A percentile compares a stretch with the other conserved stretches of the same genome.
Evolutionary conservation across 805 yeast genomes (phyloP).

Genomic region (Metschnikowia borealis): DNA sequence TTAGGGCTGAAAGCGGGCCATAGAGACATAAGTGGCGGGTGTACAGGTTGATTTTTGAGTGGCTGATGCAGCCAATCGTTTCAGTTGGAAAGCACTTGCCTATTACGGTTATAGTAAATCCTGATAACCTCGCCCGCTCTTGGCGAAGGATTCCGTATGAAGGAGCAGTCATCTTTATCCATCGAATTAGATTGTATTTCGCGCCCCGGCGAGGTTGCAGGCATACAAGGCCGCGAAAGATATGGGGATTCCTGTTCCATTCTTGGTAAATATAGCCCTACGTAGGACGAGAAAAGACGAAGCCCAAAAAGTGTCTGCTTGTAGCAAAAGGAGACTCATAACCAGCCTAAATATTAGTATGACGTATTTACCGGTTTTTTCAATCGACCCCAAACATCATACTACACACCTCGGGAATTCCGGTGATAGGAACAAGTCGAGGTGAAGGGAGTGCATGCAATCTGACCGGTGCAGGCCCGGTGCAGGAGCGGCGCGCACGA

Average conservation of each 20-base stretch:
- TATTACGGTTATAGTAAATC: background rate
- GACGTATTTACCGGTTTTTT: background rate
- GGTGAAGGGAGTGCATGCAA: background rate
- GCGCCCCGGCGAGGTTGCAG: slow-evolving; percentile 1
- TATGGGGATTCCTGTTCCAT: slow-evolving; percentile 1
- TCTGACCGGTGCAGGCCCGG: background rate
- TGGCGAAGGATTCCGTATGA: background rate
- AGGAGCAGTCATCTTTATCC: background rate
- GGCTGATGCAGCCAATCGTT: too few species aligned
- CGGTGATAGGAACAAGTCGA: background rate
- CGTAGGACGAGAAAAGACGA: too few species aligned
- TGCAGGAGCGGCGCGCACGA: slow-evolving; percentile 2
- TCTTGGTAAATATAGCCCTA: slow-evolving; percentile 1
- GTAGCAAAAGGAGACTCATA: too few species aligned
- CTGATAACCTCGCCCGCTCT: background rate
- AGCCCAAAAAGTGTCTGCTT: too few species aligned
- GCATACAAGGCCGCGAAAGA: background rate
- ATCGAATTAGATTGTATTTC: background rate
- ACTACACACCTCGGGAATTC: background rate
- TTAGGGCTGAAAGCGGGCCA: too few species aligned
- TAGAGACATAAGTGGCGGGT: too few species aligned
- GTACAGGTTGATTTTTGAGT: too few species aligned
- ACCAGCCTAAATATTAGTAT: too few species aligned
- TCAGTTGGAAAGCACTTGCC: background rate
- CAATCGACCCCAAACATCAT: background rate